These are phyloP conservation scores for Arabidopsis suecica DNA, from an alignment of 345 rosid species.

Conservation along the genomic window DNA sequence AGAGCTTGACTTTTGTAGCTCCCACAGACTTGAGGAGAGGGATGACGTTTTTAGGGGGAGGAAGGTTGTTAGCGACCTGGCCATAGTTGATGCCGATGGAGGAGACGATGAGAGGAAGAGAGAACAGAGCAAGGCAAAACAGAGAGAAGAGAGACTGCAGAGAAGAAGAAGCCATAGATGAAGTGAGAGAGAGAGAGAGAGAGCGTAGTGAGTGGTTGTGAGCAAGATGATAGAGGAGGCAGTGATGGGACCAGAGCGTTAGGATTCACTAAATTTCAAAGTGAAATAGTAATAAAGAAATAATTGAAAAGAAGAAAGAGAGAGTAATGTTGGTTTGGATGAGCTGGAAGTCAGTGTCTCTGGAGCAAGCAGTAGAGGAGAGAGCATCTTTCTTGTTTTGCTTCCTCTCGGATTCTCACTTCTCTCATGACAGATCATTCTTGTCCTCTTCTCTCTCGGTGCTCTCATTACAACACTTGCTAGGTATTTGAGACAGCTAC, in stretches of 20 bases:
- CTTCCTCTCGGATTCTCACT: slow-evolving; percentile 33
- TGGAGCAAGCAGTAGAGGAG: slow-evolving; percentile 34
- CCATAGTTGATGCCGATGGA: slow-evolving; percentile 94
- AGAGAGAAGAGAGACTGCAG: slow-evolving; percentile 31
- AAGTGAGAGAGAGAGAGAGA: slow-evolving; percentile 31
- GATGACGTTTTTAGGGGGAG: slow-evolving; percentile 72
- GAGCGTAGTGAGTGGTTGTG: slow-evolving; percentile 30
- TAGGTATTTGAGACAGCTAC: slow-evolving; percentile 32
- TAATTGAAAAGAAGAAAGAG: slow-evolving; percentile 37
- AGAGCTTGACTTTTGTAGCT: slow-evolving; percentile 85
- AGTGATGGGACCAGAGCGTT: slow-evolving; percentile 49
- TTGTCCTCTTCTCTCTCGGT: slow-evolving; percentile 39
- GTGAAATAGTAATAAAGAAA: slow-evolving; percentile 35
- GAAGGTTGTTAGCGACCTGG: slow-evolving; percentile 90
- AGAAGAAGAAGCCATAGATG: slow-evolving; percentile 39
- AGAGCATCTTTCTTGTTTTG: slow-evolving; percentile 47
- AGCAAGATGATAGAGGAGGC: slow-evolving; percentile 44
- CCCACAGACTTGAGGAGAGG: slow-evolving; percentile 89
- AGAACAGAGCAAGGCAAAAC: slow-evolving; percentile 29
- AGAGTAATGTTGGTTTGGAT: slow-evolving; percentile 44
- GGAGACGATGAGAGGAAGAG: slow-evolving; percentile 48
- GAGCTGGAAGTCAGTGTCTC: slow-evolving; percentile 50
- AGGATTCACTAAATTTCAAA: slow-evolving; percentile 46
- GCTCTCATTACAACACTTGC: slow-evolving; percentile 37
- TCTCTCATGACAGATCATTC: slow-evolving; percentile 40